Conservation (phyloP, 2,329 filamentous ascomycete species). For the Colletotrichum godetiae region DNA sequence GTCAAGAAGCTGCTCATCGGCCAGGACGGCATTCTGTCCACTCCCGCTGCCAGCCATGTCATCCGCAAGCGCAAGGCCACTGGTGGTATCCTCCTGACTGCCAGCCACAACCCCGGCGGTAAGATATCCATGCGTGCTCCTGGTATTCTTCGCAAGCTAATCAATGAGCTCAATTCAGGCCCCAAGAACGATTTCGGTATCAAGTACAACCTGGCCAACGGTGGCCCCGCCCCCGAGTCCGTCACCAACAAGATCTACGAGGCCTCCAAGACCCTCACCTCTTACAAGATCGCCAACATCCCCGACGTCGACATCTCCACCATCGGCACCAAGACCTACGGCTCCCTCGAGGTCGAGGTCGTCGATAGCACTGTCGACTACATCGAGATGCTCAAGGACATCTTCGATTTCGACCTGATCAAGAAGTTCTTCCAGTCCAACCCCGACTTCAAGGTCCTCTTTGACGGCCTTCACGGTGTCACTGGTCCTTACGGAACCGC, state of each 20-base stretch:
- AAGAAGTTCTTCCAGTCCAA: constrained; percentile 90
- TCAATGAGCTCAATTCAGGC: constrained; percentile 61
- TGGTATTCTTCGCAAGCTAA: constrained; percentile 14
- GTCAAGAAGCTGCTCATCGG: constrained; percentile 99
- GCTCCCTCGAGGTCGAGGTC: constrained; percentile 90
- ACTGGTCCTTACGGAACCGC: constrained; percentile 95
- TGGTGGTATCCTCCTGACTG: constrained; percentile 95
- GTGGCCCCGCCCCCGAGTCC: constrained; percentile 92
- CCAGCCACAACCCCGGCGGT: constrained; percentile 98
- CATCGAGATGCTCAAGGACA: constrained; percentile 94
- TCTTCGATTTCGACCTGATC: constrained; percentile 98
- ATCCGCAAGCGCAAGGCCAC: constrained; percentile 96
- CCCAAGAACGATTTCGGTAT: constrained; percentile 97
- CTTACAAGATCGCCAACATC: constrained; percentile 92
- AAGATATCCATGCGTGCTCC: constrained; percentile 47
- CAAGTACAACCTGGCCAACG: constrained; percentile 99
- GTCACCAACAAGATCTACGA: constrained; percentile 99
- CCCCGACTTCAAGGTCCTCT: constrained; percentile 95
- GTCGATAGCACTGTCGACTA: constrained; percentile 95
- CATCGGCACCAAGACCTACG: constrained; percentile 87
- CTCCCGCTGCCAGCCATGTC: constrained; percentile 93
- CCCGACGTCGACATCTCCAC: constrained; percentile 86
- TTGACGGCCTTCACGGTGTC: constrained; percentile 93
- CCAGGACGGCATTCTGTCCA: constrained; percentile 95
- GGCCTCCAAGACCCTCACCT: constrained; percentile 86